Percentiles rank a stretch among this genome's conserved stretches.
These are phyloP conservation scores for Paraconiothyrium sp. DNA, from an alignment of 2,329 filamentous ascomycete species.

Conservation along the genomic window DNA sequence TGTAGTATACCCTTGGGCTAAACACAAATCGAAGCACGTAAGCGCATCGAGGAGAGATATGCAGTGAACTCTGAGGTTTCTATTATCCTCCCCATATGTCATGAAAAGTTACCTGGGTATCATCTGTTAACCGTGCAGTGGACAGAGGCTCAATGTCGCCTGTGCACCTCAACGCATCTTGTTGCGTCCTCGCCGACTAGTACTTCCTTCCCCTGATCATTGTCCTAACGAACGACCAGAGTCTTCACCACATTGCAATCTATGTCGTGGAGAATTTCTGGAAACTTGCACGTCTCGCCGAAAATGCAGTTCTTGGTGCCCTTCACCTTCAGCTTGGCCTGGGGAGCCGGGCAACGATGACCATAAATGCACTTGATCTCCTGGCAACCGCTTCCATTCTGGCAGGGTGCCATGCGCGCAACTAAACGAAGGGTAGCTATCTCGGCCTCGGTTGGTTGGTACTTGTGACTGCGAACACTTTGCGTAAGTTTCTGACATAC, in stretches of 20 bases:
- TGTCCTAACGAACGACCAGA: conserved; percentile 46
- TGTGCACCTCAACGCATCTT: not conserved
- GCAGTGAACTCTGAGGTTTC: not conserved
- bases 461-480: conserved; percentile 48
- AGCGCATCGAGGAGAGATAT: not conserved
- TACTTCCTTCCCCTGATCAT: no score
- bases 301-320: conserved; percentile 66
- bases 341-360: conserved; percentile 67
- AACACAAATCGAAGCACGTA: not conserved
- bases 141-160: not conserved
- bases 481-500: not conserved
- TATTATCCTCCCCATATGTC: not conserved
- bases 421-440: conserved; percentile 65
- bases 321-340: conserved; percentile 51
- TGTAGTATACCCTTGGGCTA: not conserved
- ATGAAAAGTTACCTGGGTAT: not conserved
- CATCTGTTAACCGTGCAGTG: not conserved
- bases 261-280: conserved; percentile 65
- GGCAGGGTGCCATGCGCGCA: conserved; percentile 70
- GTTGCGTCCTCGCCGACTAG: not conserved
- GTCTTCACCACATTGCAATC: conserved; percentile 66
- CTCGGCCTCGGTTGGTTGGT: conserved; percentile 64
- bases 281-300: conserved; percentile 67
- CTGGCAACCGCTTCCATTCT: conserved; percentile 65
- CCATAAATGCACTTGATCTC: conserved; percentile 71